Evolutionary conservation across 129 eudicot genomes (phyloP).

Genomic region (Artemisia annua): DNA sequence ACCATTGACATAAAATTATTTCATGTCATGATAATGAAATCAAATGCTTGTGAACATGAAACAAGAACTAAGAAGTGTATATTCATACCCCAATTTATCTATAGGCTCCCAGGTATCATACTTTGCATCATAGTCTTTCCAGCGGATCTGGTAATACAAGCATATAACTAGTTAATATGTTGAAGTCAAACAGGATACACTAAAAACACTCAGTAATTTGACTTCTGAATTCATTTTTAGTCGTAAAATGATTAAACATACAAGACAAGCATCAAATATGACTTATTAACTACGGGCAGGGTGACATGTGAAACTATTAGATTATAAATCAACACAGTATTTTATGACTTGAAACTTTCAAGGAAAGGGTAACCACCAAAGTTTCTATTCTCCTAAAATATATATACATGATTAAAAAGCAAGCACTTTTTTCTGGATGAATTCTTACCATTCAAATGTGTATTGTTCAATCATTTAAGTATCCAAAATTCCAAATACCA

Average conservation of each 20-base stretch:
- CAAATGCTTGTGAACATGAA: not conserved
- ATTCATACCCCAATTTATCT: conserved; percentile 59
- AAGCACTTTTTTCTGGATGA: not conserved
- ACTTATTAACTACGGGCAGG: not conserved
- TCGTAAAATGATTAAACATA: not conserved
- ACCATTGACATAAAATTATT: conserved; percentile 28
- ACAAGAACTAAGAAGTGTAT: not conserved
- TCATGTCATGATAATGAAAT: not conserved
- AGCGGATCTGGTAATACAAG: conserved; percentile 47
- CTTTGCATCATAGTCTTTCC: conserved; percentile 77
- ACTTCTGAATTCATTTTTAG: not conserved
- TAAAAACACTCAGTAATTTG: too few relatives aligned
- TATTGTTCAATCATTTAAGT: not conserved
- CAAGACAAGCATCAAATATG: not conserved
- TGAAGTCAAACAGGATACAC: not conserved
- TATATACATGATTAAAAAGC: not conserved
- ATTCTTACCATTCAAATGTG: too few relatives aligned
- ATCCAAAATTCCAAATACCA: not conserved
- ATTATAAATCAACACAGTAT: not conserved
- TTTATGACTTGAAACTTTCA: too few relatives aligned
- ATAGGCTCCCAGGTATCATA: conserved; percentile 90
- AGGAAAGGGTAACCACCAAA: too few relatives aligned
- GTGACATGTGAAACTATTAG: not conserved
- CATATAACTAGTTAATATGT: not conserved
- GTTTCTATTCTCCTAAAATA: too few relatives aligned